Base-by-base conservation (phyloP, 108 stramenopile genomes). In the Cyclotella atomus region DNA sequence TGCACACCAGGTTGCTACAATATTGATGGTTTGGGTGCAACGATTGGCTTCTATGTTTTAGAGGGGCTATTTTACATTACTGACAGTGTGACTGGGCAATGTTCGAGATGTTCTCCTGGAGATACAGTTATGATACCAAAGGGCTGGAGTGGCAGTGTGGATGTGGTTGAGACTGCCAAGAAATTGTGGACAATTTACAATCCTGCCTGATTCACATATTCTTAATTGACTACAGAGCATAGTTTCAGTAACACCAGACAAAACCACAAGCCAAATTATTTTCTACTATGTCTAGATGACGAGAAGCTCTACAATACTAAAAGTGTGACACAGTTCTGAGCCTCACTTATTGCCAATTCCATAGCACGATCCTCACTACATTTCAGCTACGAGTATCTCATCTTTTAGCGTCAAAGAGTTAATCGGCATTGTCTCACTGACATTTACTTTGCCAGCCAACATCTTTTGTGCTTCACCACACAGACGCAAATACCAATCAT, bases 81-180 rank as follows among this genome's bases (percentile, higher is more conserved):
- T 32, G 16, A 59, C 33, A 35, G 10, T n/a, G 33, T 33, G 17
- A 59, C 30, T 35, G 87, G 20, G 59, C 68, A 30, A 70, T 85
- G 53, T 84, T 86, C 25, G 25, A 71, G 84, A 56, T 91, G 91
- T 70, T 68, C 65, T 3, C 76, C 91, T 10, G 91, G 91, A 33
- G 91, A 91, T 45, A 91, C 91, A 14, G 79, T 91, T 15, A 33
- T 84, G 57, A 55, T 91, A 2, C 88, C 85, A 1, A 64, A 69
- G 36, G 88, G 87, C 20, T 91, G 86, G 86, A 59, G 43, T 7
- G 91, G 91, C 16, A 65, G 80, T 52, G 71, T 81, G 38, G 88
- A 91, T 68, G 85, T 89, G 29, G 56, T 89, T n/a, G 85, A 89
- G 32, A 33, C 83, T 55, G 61, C 68, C 34, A 88, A 86, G 64